Base-by-base conservation (phyloP, 2,329 filamentous ascomycete species). In the Fusarium solani-melongenae region DNA sequence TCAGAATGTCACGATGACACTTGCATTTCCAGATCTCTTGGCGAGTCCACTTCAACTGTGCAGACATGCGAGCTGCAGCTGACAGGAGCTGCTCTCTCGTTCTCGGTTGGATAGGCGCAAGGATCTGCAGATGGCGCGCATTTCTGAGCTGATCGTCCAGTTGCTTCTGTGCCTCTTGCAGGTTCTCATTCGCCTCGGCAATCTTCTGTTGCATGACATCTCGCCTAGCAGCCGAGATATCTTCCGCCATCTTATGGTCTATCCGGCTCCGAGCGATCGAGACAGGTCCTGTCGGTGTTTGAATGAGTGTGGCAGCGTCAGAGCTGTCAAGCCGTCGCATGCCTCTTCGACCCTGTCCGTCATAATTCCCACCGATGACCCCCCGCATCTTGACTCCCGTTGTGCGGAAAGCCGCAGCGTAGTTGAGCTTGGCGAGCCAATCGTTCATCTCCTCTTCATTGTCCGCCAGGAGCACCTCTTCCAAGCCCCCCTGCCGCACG, bases 371-470 rank as follows among this genome's bases (percentile, higher is more conserved):
- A 14, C 94, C 95, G 61, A 96, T 89, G 65, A 98, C 92, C 24
- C 95, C 95, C 76, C 96, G 90, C 87, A 98, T 97, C 49, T 94
- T 90, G 7, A 98, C 94, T 14, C 96, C 95, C 7, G 95, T 94
- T 1, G 95, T 97, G 75, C 94, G 90, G 82, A 98, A 98, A 1
- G 96, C 94, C 10, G 96, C 95, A 36, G 96, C 96, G 80, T 98
- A 98, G 81, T 99, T 99, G 69, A 99, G 89, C 79, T 98, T 96
- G 9, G 93, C 94, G 31, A 99, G 86, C 96, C 96, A 99, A 80
- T 99, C 96, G 78, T 98, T 97, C 88, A 97, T 92, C 77, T 99
- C 96, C 1, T 90, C 87, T 77, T 99, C 96, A 62, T 91, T 94
- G 77, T 98, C 95, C 6, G 96, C 96, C 20, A 98, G 86, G 39